Evolutionary conservation across 441 rosid genomes (phyloP), one percentile per base, ranked within the genome.

Genomic region (Croton laevigatus): DNA sequence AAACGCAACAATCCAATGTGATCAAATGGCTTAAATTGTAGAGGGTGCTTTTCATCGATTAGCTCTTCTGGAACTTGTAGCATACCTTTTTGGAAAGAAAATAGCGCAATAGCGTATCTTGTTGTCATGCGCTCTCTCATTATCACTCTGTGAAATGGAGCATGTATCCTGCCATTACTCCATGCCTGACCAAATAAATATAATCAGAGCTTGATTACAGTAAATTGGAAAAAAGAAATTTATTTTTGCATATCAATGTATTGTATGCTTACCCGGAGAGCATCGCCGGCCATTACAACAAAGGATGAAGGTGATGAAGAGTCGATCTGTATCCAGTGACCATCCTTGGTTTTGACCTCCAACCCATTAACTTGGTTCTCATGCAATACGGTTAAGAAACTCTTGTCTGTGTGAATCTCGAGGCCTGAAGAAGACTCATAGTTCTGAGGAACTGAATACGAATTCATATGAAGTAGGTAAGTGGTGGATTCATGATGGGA

Each of bases 271-370:
- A 79, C 83, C 78, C 77, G 16, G 62, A 69, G 49, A 5, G 76
- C 76, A 32, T 79, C 83, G 7, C 81, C 83, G 0, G 78, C 85
- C 57, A 82, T 6, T 51, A 79, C 73, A 0, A 69, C 34, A 68
- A 76, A 77, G 48, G 82, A 72, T 8, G 80, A 66, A 69, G 83
- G 75, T 2, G 32, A 27, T n/a, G 71, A 76, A 9, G 71, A 66
- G n/a, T 73, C 63, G 45, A 73, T 58, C 7, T 54, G 12, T 34
- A 83, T 72, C 82, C 86, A 83, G 0, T 66, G 34, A 4, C 82
- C 84, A 52, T 69, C 78, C 63, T 78, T 73, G 2, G 79, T 62
- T 66, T 67, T 63, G 12, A 76, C 62, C 75, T 78, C 74, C 34
- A 80, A 72, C 34, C 77, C 84, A 13, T 51, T 45, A 1, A 80